These are phyloP conservation scores for Westerdykella ornata DNA, from an alignment of 2,329 filamentous ascomycete genomes.

Conservation along the genomic window DNA sequence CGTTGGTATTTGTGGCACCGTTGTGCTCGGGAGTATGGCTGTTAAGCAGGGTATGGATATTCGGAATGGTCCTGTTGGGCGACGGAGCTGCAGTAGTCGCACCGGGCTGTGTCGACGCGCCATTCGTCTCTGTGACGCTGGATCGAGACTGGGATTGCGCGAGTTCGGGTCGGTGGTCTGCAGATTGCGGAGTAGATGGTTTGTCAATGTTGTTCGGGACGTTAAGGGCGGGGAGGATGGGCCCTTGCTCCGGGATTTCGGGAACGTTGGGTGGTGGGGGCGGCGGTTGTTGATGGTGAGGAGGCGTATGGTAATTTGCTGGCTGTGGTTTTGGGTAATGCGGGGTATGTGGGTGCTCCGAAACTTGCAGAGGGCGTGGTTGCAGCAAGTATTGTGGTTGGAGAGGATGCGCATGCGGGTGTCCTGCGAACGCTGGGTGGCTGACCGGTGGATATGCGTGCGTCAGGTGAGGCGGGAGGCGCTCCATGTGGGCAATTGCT, in stretches of 20 bases:
- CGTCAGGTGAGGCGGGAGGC: conserved; percentile 3
- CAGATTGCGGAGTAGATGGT: conserved; percentile 19
- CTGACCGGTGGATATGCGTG: conserved; percentile 2
- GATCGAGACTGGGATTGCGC: conserved; percentile 29
- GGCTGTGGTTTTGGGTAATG: conserved; percentile 1
- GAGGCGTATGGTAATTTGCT: conserved; percentile 37
- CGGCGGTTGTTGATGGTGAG: conserved; percentile 31
- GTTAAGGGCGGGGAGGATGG: conserved; percentile 34
- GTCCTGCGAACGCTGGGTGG: conserved; percentile 4
- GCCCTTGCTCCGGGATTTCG: conserved; percentile 30
- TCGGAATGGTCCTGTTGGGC: conserved; percentile 45
- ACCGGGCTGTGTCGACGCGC: conserved; percentile 7
- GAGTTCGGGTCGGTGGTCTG: conserved; percentile 37
- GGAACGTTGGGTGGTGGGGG: conserved; percentile 35
- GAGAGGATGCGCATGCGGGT: conserved; percentile 2
- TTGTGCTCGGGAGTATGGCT: conserved; percentile 16
- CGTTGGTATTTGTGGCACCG: conserved; percentile 6
- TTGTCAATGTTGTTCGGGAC: conserved; percentile 16
- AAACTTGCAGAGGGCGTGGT: not conserved
- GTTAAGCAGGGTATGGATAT: conserved; percentile 37
- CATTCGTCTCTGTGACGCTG: conserved; percentile 33
- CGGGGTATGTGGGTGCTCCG: conserved; percentile 5
- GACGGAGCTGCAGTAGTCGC: conserved; percentile 17
- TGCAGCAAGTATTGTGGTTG: conserved; percentile 8
- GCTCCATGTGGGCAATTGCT: conserved; percentile 9